Conservation (phyloP, 2,329 filamentous ascomycete genomes). For the Cytospora paraplurivora region DNA sequence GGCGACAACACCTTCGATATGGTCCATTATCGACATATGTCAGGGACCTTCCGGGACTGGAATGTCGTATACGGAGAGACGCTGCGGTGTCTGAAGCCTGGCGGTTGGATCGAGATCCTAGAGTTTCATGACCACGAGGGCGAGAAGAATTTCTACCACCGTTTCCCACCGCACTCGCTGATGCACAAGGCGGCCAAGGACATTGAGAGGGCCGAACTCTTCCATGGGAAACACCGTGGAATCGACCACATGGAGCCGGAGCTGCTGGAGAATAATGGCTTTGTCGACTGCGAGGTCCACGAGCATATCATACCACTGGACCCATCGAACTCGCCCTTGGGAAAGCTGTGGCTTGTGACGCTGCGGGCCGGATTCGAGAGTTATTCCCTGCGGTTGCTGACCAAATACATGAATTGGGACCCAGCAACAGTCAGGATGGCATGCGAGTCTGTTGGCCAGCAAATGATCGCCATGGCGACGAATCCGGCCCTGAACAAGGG, state of each 20-base stretch:
- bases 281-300: conserved; percentile 52
- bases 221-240: conserved; percentile 49
- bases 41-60: conserved; percentile 60
- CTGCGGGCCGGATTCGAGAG: conserved; percentile 55
- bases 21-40: conserved; percentile 58
- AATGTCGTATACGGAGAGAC: conserved; percentile 54
- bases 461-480: conserved; percentile 52
- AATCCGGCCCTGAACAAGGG: conserved; percentile 46
- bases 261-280: conserved; percentile 51
- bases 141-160: conserved; percentile 40
- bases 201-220: conserved; percentile 45
- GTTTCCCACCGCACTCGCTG: conserved; percentile 49
- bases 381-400: conserved; percentile 52
- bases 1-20: conserved; percentile 55
- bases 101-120: conserved; percentile 59
- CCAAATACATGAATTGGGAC: conserved; percentile 55
- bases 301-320: conserved; percentile 53
- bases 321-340: conserved; percentile 47
- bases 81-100: conserved; percentile 56
- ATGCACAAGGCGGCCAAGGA: conserved; percentile 47
- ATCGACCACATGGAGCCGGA: conserved; percentile 49
- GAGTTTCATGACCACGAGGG: conserved; percentile 54
- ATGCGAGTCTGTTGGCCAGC: conserved; percentile 50
- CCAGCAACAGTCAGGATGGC: conserved; percentile 49
- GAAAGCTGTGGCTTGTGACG: conserved; percentile 57